These are phyloP conservation scores for Thalassiosira exigua DNA, from an alignment of 352 stramenopile genomes.

Conservation along the genomic window DNA sequence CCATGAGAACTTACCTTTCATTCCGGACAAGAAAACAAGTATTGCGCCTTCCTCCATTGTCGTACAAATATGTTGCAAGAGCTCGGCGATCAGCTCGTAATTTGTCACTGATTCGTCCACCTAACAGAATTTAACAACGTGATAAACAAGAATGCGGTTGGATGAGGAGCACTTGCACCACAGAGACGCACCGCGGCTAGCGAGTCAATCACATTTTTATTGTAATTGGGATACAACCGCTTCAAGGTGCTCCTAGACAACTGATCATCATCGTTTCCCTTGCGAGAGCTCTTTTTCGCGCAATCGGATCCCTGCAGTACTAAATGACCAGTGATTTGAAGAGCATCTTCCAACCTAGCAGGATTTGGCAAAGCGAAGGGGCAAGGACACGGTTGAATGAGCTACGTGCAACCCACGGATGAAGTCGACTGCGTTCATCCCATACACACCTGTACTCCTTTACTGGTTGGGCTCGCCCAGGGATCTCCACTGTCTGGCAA, in stretches of 20 bases:
- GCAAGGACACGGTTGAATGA: too few relatives aligned
- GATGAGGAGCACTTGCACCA: too few relatives aligned
- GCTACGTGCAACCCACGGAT: too few relatives aligned
- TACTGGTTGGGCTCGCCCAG: slow-evolving; percentile 87
- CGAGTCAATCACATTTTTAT: slow-evolving; percentile 87
- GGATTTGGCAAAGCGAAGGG: too few relatives aligned
- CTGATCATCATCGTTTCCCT: slow-evolving; percentile 46
- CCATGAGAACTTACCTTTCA: slow-evolving; percentile 51
- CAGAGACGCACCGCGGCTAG: slow-evolving; percentile 88
- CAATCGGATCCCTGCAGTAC: slow-evolving; percentile 85
- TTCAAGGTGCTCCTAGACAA: slow-evolving; percentile 69
- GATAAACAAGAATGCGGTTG: too few relatives aligned
- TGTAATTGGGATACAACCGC: slow-evolving; percentile 86
- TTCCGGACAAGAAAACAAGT: slow-evolving; percentile 68
- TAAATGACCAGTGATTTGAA: slow-evolving; percentile 89
- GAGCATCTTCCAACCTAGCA: slow-evolving; percentile 92
- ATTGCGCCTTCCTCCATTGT: slow-evolving; percentile 70
- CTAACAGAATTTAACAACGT: too few relatives aligned
- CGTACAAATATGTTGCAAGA: slow-evolving; percentile 88
- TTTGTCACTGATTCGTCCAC: slow-evolving; percentile 92
- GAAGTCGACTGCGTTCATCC: too few relatives aligned
- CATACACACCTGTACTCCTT: slow-evolving; percentile 90
- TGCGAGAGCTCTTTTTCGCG: slow-evolving; percentile 61
- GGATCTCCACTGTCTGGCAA: slow-evolving; percentile 89
- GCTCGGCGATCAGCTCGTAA: slow-evolving; percentile 91